Conservation (phyloP, 441 rosid species). For the Adansonia madagascariensis region DNA sequence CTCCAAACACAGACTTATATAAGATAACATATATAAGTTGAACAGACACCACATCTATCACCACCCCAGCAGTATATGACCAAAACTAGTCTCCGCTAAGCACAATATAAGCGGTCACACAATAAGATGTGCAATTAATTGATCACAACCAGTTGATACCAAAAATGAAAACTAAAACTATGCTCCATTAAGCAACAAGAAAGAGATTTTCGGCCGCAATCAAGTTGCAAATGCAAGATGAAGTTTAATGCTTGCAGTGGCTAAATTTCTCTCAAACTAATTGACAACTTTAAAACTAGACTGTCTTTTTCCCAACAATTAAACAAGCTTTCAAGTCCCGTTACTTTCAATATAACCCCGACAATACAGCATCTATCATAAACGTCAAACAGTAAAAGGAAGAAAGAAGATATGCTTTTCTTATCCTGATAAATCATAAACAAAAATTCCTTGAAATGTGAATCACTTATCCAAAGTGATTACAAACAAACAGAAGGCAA, state of each 20-base stretch:
- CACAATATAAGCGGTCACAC: not conserved
- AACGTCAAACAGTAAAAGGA: not conserved
- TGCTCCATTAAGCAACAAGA: conserved; percentile 3
- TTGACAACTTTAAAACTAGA: not conserved
- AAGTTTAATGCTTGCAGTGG: not conserved
- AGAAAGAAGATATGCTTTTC: conserved; percentile 15
- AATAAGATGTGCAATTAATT: not conserved
- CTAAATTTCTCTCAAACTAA: conserved; percentile 1
- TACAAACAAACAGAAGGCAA: not conserved
- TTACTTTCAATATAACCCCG: not conserved
- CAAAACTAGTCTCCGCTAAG: conserved; percentile 7
- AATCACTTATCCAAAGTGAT: not conserved
- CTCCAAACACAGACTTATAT: not conserved
- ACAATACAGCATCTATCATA: not conserved
- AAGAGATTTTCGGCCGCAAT: not conserved
- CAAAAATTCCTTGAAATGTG: not conserved
- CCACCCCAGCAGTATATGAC: conserved; percentile 1
- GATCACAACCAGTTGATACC: not conserved
- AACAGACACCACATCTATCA: conserved; percentile 12
- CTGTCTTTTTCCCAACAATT: not conserved
- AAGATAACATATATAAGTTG: conserved; percentile 3
- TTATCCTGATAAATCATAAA: conserved; percentile 6
- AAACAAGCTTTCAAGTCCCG: conserved; percentile 1
- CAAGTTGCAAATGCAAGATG: not conserved
- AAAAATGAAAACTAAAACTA: not conserved